Conservation (phyloP, 2,329 filamentous ascomycete genomes). For the Pezicula carpinea region DNA sequence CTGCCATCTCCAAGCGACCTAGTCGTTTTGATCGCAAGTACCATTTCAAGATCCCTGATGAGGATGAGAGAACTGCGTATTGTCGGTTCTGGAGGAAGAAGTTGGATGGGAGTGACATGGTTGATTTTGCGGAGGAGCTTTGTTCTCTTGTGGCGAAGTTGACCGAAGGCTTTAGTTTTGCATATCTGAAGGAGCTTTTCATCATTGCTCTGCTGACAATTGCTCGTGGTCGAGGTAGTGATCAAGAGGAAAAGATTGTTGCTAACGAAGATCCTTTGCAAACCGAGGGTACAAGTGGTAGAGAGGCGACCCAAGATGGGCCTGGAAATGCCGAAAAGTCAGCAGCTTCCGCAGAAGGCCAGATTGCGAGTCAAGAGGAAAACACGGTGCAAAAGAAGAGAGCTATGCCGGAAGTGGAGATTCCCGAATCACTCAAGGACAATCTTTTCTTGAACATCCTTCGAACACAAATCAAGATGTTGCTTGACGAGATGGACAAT, state of each 20-base stretch:
- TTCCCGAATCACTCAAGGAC: slow-evolving; percentile 15
- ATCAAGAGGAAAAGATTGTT: slow-evolving; percentile 44
- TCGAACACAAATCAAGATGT: slow-evolving; percentile 11
- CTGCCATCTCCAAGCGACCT: slow-evolving; percentile 61
- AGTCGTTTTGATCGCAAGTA: slow-evolving; percentile 65
- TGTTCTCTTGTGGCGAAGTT: slow-evolving; percentile 53
- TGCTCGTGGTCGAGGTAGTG: slow-evolving; percentile 30
- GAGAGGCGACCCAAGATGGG: not conserved
- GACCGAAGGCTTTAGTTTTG: slow-evolving; percentile 62
- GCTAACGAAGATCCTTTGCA: slow-evolving; percentile 47
- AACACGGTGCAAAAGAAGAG: slow-evolving; percentile 5
- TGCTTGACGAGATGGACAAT: slow-evolving; percentile 24
- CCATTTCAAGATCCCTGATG: slow-evolving; percentile 53
- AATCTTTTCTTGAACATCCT: slow-evolving; percentile 19
- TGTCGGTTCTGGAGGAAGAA: slow-evolving; percentile 58
- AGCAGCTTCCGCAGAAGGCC: not conserved
- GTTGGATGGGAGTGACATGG: slow-evolving; percentile 47
- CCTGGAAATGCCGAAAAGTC: not conserved
- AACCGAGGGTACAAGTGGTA: slow-evolving; percentile 41
- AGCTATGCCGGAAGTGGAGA: slow-evolving; percentile 11
- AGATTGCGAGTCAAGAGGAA: not conserved
- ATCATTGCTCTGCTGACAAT: slow-evolving; percentile 57
- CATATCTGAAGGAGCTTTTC: slow-evolving; percentile 66
- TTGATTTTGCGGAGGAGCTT: slow-evolving; percentile 56
- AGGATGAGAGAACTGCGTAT: slow-evolving; percentile 51